Percentiles rank a stretch among this genome's conserved stretches.
Conservation (phyloP, 805 yeast species). For the Hermanozyma aechmeae region DNA sequence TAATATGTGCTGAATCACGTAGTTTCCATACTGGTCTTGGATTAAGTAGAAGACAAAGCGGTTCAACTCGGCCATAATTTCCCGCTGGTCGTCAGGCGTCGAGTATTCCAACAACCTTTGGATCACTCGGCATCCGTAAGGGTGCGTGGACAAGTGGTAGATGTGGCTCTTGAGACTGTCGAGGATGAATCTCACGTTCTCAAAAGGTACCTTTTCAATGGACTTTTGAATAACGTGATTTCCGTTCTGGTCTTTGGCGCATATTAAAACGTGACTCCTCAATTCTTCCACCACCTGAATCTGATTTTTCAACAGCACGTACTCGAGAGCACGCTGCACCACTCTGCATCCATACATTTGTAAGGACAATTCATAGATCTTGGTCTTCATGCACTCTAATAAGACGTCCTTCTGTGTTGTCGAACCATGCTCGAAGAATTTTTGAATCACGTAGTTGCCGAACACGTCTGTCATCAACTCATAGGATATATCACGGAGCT, state of each 20-base stretch:
- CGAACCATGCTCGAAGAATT: constrained; percentile 79
- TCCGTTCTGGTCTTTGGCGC: constrained; percentile 87
- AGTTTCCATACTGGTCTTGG: constrained; percentile 96
- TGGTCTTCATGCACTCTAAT: constrained; percentile 63
- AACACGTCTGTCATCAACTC: constrained; percentile 93
- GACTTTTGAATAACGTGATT: constrained; percentile 96
- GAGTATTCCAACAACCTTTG: constrained; percentile 87
- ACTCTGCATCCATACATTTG: constrained; percentile 99
- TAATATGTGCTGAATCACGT: constrained; percentile 91
- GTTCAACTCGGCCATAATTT: constrained; percentile 63
- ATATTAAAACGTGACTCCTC: constrained; percentile 48
- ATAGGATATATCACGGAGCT: constrained; percentile 63
- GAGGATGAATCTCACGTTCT: constrained; percentile 59
- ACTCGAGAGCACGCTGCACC: constrained; percentile 87
- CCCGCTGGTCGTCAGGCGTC: constrained; percentile 49
- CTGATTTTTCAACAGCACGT: constrained; percentile 55
- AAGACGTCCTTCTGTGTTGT: constrained; percentile 59
- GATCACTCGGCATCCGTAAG: constrained; percentile 95
- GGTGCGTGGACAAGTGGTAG: constrained; percentile 84
- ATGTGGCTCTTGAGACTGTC: constrained; percentile 62
- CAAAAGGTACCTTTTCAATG: constrained; percentile 76
- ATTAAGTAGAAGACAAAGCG: constrained; percentile 66
- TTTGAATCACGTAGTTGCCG: constrained; percentile 95
- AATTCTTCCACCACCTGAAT: constrained; percentile 63
- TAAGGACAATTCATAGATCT: constrained; percentile 64